phyloP scores from a whole-genome alignment of 2,329 filamentous ascomycete genomes.

The Nannizziopsis barbatae region DNA sequence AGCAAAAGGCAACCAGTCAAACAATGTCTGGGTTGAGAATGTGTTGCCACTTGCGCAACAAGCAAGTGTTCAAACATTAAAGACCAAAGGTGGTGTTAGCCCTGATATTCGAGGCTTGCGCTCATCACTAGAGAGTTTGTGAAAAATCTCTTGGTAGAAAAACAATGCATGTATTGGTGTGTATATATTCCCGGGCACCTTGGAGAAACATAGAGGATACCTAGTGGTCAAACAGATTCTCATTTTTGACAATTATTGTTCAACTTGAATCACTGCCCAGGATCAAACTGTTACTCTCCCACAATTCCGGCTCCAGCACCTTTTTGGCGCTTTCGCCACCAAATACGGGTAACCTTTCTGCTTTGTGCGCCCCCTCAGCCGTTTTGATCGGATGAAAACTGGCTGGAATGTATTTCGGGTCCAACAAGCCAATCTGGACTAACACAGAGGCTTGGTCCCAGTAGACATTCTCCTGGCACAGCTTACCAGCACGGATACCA shows the following conservation, averaged over 20 bases:
- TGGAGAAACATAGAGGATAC: too few species aligned
- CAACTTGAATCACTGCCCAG: not conserved
- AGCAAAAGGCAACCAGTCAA: conserved; percentile 21
- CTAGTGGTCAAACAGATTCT: too few species aligned
- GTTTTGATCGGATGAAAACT: conserved; percentile 23
- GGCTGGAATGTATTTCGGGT: conserved; percentile 43
- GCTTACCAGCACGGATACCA: conserved; percentile 40
- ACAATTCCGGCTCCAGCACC: conserved; percentile 22
- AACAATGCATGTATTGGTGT: not conserved
- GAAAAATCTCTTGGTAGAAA: not conserved
- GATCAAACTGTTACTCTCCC: conserved; percentile 13
- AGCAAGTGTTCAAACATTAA: conserved; percentile 68
- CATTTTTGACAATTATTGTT: too few species aligned
- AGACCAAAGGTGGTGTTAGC: conserved; percentile 59
- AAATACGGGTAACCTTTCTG: conserved; percentile 27
- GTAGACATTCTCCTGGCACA: conserved; percentile 47
- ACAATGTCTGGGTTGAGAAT: conserved; percentile 44
- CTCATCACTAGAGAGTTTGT: conserved; percentile 9
- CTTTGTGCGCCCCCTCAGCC: conserved; percentile 14
- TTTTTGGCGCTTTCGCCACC: conserved; percentile 27
- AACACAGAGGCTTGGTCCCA: conserved; percentile 54
- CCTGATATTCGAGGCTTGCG: conserved; percentile 22
- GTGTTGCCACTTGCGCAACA: conserved; percentile 70
- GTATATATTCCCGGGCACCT: not conserved
- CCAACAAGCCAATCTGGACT: conserved; percentile 48